Base-by-base conservation (phyloP, 768 basidiomycete species). In the Tylopilus sp. region DNA sequence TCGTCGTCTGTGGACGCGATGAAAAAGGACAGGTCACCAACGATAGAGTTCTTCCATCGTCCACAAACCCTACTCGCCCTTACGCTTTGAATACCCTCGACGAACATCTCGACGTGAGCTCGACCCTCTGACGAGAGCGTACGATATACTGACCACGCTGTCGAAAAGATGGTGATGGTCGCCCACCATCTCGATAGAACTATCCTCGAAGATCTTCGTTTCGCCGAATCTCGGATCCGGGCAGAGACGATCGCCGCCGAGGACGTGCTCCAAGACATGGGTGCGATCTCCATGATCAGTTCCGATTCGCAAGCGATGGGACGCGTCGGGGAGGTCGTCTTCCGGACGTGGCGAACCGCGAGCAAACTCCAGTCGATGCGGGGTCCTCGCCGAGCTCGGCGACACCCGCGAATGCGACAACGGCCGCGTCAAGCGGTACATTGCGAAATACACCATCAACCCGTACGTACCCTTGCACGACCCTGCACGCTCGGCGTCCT, bases 271-370 rank as follows among this genome's bases (percentile, higher is more conserved):
- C 93, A 96, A 37, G 94, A 96, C 63, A 81, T 71, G 2, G 97
- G 97, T 3, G 94, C 97, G 3, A 97, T 99, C 38, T 89, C 92
- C 3, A 98, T 98, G 85, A 95, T 98, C 59, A 90, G 87, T 59
- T 93, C 91, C 3, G 97, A 99, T 67, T 88, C 93, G 3, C 97
- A 98, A 70, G 97, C 97, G 0, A 98, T 99, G 97, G 95, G 96
- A 11, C 84, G 96, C 17, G 93, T 99, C 7, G 97, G 92, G 11
- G 97, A 99, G 68, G 96, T 98, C 17, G 74, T 92, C 3, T 82
- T 86, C 41, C 75, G 97, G 48, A 97, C 97, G 0, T 99, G 97
- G 97, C 78, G 95, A 40, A 98, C 97, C 0, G 97, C 97, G 29
- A 90, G 89, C 70, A 99, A 99, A 76, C 87, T 99, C 87, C 80